Evolutionary conservation across 208 protist genomes (phyloP).

Genomic region (Trypanosoma scelopori): DNA sequence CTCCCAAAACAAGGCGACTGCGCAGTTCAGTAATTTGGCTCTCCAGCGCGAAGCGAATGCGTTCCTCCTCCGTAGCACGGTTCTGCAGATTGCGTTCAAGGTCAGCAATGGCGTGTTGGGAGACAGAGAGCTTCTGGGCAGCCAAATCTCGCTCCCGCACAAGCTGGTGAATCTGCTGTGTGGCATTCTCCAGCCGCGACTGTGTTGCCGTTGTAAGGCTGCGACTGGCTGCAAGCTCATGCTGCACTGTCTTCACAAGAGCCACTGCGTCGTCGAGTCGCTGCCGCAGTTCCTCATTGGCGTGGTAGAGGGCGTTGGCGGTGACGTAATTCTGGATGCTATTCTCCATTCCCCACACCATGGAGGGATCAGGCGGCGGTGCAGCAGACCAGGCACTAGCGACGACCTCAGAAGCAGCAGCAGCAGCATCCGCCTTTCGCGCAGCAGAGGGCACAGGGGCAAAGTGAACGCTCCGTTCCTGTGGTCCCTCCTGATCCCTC

Average conservation of each 20-base stretch:
- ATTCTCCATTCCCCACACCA: slow-evolving; percentile 88
- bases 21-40: slow-evolving; percentile 77
- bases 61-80: slow-evolving; percentile 59
- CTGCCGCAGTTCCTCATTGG: slow-evolving; percentile 85
- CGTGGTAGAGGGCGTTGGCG: slow-evolving; percentile 79
- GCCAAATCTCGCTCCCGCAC: slow-evolving; percentile 82
- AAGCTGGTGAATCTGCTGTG: slow-evolving; percentile 81
- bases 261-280: slow-evolving; percentile 71
- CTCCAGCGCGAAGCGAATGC: slow-evolving; percentile 66
- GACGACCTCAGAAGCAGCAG: slow-evolving; percentile 10
- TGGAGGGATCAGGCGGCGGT: slow-evolving; percentile 70
- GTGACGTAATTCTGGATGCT: slow-evolving; percentile 79
- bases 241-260: slow-evolving; percentile 65
- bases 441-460: slow-evolving; percentile 49
- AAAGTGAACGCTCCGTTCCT: slow-evolving; percentile 33
- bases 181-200: slow-evolving; percentile 51
- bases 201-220: slow-evolving; percentile 37
- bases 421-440: slow-evolving; percentile 13
- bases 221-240: slow-evolving; percentile 65
- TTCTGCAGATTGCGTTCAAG: slow-evolving; percentile 66
- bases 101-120: slow-evolving; percentile 46
- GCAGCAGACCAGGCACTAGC: slow-evolving; percentile 37
- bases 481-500: neutral
- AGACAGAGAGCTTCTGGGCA: slow-evolving; percentile 57
- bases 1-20: slow-evolving; percentile 67